A percentile compares a stretch with the other conserved stretches of the same genome.
These are phyloP conservation scores for Panellus pusillus DNA, from an alignment of 768 basidiomycete species.

Conservation along the genomic window DNA sequence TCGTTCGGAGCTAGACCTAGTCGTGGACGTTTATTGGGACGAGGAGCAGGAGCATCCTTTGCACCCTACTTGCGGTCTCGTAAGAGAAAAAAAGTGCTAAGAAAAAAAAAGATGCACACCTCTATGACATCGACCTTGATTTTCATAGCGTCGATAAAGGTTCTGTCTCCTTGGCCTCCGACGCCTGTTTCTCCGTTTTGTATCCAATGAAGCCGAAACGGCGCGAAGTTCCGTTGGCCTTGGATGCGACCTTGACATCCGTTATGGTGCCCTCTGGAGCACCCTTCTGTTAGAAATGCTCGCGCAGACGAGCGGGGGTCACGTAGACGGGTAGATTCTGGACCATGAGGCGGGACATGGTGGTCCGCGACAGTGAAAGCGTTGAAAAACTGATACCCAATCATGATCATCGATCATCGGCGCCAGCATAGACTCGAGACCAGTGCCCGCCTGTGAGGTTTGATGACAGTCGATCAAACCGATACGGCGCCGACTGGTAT, in stretches of 20 bases:
- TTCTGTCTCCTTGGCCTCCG: slow-evolving; percentile 68
- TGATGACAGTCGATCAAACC: too few species aligned
- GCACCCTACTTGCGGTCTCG: slow-evolving; percentile 49
- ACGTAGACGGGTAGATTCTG: slow-evolving; percentile 78
- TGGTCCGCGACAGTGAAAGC: slow-evolving; percentile 12
- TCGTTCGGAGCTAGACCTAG: slow-evolving; percentile 35
- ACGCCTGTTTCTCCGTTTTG: slow-evolving; percentile 76
- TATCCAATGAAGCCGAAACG: slow-evolving; percentile 94
- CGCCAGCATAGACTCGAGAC: too few species aligned
- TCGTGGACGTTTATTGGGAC: slow-evolving; percentile 71
- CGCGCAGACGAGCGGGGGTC: slow-evolving; percentile 60
- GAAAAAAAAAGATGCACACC: slow-evolving; percentile 45
- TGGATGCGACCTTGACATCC: slow-evolving; percentile 79
- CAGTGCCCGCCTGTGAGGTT: too few species aligned
- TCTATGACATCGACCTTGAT: slow-evolving; percentile 77
- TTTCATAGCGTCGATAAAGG: slow-evolving; percentile 78
- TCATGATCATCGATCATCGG: too few species aligned
- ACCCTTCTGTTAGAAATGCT: slow-evolving; percentile 64
- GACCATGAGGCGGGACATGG: slow-evolving; percentile 81
- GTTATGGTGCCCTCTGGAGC: slow-evolving; percentile 74
- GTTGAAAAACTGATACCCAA: slow-evolving; percentile 20
- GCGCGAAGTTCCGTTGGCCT: slow-evolving; percentile 76
- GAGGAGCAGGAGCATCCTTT: slow-evolving; percentile 64
- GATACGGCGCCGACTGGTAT: too few species aligned
- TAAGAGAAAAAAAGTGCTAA: background rate